phyloP scores from a whole-genome alignment of 1,284 basidiomycete genomes.

The Trametes versicolor region DNA sequence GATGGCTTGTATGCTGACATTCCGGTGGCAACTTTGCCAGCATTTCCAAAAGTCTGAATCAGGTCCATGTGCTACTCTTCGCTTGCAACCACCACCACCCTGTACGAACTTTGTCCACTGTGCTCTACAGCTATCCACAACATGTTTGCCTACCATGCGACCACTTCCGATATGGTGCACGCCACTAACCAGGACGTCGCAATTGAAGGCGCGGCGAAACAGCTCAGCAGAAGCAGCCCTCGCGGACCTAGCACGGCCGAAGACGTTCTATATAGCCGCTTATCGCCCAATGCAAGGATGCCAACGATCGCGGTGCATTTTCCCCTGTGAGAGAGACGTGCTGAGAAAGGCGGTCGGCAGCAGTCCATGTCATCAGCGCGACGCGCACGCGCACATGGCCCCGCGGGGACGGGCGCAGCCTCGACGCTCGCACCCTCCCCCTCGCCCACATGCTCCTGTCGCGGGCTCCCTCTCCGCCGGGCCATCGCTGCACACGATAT shows the following conservation, averaged over 20 bases:
- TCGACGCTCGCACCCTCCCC: not conserved
- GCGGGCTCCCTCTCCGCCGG: not conserved
- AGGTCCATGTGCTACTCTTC: too few relatives aligned
- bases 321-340: not conserved
- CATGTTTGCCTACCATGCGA: too few relatives aligned
- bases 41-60: too few relatives aligned
- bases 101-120: too few relatives aligned
- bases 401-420: not conserved
- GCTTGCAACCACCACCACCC: too few relatives aligned
- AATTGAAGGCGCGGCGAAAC: not conserved
- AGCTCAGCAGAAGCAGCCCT: not conserved
- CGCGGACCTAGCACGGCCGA: conserved; percentile 2
- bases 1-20: too few relatives aligned
- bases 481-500: not conserved
- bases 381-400: conserved; percentile 3
- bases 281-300: conserved; percentile 3
- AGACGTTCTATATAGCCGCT: conserved; percentile 2
- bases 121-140: too few relatives aligned
- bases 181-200: too few relatives aligned
- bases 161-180: too few relatives aligned
- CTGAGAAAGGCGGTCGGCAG: conserved; percentile 4
- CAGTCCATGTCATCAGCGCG: not conserved
- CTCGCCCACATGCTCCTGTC: conserved; percentile 12
- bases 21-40: too few relatives aligned
- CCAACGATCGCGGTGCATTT: conserved; percentile 6